These are phyloP conservation scores for Gnaphalium uliginosum DNA, from an alignment of 129 eudicot species.

Conservation along the genomic window DNA sequence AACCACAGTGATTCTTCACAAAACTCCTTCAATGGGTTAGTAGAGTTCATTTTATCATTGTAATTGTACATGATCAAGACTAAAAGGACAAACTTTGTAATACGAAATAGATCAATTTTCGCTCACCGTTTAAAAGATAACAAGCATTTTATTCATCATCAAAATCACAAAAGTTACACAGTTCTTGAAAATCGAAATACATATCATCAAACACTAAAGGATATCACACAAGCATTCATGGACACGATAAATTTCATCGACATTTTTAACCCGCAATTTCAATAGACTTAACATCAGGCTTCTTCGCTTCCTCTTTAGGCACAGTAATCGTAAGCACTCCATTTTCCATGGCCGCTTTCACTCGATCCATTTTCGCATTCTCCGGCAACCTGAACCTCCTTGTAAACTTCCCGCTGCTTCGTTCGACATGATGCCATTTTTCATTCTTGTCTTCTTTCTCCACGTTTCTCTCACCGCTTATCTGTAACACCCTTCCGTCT, in stretches of 20 bases:
- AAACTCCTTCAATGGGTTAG: background rate
- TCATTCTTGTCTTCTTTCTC: constrained; percentile 58
- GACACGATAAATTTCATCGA: background rate
- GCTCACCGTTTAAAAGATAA: background rate
- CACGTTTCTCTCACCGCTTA: constrained; percentile 44
- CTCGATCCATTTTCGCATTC: constrained; percentile 42
- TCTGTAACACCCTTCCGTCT: constrained; percentile 39
- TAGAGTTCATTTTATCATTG: background rate
- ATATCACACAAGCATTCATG: background rate
- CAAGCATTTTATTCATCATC: background rate
- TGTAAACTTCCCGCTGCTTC: constrained; percentile 38
- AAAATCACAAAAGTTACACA: background rate
- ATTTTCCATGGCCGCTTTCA: constrained; percentile 44
- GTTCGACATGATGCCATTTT: constrained; percentile 13
- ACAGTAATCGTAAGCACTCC: constrained; percentile 46
- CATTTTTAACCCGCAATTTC: constrained; percentile 33
- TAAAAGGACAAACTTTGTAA: background rate
- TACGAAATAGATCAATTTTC: background rate
- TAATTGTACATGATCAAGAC: background rate
- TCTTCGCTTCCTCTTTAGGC: constrained; percentile 43
- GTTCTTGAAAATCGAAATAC: background rate
- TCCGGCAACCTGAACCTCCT: constrained; percentile 55
- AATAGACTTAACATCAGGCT: constrained; percentile 41
- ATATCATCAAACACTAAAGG: background rate
- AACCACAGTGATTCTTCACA: no score